phyloP scores from a whole-genome alignment of 176 grass and related monocot species.

The Musa schizocarpa region DNA sequence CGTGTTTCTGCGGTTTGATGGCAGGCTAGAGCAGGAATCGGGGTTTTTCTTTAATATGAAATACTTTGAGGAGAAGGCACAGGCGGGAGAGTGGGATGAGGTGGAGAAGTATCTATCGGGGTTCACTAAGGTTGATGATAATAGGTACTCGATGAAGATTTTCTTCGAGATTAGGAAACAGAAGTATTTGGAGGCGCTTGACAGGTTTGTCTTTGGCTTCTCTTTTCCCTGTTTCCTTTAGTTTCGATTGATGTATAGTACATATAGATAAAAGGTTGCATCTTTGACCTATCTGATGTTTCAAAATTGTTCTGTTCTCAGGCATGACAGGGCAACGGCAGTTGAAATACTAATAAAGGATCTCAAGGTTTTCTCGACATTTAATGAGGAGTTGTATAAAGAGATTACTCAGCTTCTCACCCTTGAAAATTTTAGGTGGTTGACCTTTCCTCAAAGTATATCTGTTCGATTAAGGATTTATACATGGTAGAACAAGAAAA shows the following conservation, averaged over 20 bases:
- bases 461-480: not conserved
- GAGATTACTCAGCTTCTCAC: slow-evolving; percentile 98
- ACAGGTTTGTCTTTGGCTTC: slow-evolving; percentile 41
- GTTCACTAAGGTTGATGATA: slow-evolving; percentile 97
- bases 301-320: slow-evolving; percentile 27
- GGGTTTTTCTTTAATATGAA: slow-evolving; percentile 94
- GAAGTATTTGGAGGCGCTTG: slow-evolving; percentile 96
- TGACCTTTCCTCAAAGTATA: slow-evolving; percentile 5
- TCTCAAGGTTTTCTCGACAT: slow-evolving; percentile 96
- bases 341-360: slow-evolving; percentile 95
- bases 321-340: slow-evolving; percentile 90
- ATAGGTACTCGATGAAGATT: slow-evolving; percentile 99
- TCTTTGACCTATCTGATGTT: slow-evolving; percentile 5
- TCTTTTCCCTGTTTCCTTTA: not conserved
- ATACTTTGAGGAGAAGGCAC: slow-evolving; percentile 90
- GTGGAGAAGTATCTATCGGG: slow-evolving; percentile 95
- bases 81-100: slow-evolving; percentile 88
- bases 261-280: not conserved
- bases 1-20: slow-evolving; percentile 15
- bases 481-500: not conserved
- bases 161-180: slow-evolving; percentile 99
- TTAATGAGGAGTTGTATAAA: slow-evolving; percentile 97
- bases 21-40: slow-evolving; percentile 89
- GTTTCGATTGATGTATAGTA: not conserved
- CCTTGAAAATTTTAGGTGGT: slow-evolving; percentile 90